Conservation (phyloP, 2,329 filamentous ascomycete genomes). For the Magnaporthiopsis incrustans region DNA sequence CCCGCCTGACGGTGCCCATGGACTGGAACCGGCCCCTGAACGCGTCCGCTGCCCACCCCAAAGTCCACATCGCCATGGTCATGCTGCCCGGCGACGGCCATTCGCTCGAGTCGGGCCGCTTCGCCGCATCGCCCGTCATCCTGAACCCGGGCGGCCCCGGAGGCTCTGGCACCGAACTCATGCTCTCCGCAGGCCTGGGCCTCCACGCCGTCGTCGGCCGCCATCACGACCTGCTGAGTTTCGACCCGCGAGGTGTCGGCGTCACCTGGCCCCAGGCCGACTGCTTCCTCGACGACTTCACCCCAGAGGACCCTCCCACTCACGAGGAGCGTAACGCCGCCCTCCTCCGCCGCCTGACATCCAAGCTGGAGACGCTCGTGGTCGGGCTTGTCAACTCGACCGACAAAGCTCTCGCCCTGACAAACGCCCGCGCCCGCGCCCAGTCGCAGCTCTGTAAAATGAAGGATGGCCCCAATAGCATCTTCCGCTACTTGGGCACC, state of each 20-base stretch:
- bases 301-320: slow-evolving; percentile 14
- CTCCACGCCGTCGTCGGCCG: slow-evolving; percentile 29
- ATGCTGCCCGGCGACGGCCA: slow-evolving; percentile 28
- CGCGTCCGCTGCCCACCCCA: slow-evolving; percentile 21
- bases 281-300: slow-evolving; percentile 24
- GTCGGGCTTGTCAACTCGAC: slow-evolving; percentile 28
- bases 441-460: slow-evolving; percentile 24
- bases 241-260: slow-evolving; percentile 38
- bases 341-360: slow-evolving; percentile 25
- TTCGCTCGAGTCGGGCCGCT: slow-evolving; percentile 25
- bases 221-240: slow-evolving; percentile 36
- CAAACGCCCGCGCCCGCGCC: slow-evolving; percentile 21
- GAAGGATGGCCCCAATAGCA: slow-evolving; percentile 21
- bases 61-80: slow-evolving; percentile 31
- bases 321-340: slow-evolving; percentile 20
- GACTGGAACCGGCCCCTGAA: slow-evolving; percentile 32
- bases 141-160: slow-evolving; percentile 38
- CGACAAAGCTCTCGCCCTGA: slow-evolving; percentile 20
- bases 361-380: slow-evolving; percentile 20
- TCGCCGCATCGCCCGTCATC: slow-evolving; percentile 34
- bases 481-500: slow-evolving; percentile 25
- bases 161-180: slow-evolving; percentile 28
- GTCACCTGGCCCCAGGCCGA: slow-evolving; percentile 30
- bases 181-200: slow-evolving; percentile 16
- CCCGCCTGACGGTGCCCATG: slow-evolving; percentile 33